Percentiles rank a stretch among this genome's conserved stretches.
phyloP scores from a whole-genome alignment of 345 rosid genomes.

The Populus tremula region DNA sequence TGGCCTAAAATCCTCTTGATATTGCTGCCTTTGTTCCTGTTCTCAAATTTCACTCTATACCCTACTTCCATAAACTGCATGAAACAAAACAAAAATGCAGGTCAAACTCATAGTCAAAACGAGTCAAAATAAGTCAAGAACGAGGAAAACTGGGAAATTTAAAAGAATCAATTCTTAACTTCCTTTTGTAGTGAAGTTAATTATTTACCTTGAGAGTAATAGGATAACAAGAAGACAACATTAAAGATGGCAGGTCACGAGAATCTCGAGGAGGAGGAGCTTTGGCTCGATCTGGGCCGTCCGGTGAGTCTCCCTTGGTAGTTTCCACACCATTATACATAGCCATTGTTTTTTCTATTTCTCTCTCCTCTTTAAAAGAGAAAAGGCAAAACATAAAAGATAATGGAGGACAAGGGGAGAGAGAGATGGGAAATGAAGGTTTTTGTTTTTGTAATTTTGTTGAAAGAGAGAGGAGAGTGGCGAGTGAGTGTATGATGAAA shows the following conservation, averaged over 20 bases:
- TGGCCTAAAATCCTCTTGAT: slow-evolving; percentile 36
- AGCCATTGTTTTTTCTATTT: slow-evolving; percentile 29
- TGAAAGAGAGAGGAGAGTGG: neutral
- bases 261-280: slow-evolving; percentile 38
- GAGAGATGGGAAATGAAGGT: neutral
- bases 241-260: slow-evolving; percentile 43
- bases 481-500: neutral
- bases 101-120: slow-evolving; percentile 33
- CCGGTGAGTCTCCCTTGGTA: slow-evolving; percentile 24
- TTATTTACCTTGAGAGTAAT: slow-evolving; percentile 70
- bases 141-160: too few species aligned
- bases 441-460: neutral
- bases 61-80: slow-evolving; percentile 73
- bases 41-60: slow-evolving; percentile 51
- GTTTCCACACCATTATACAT: slow-evolving; percentile 29
- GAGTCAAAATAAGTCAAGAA: neutral
- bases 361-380: neutral
- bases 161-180: neutral
- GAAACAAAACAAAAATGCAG: neutral
- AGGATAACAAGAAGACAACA: slow-evolving; percentile 59
- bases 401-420: too few species aligned
- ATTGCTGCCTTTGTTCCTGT: slow-evolving; percentile 21
- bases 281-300: slow-evolving; percentile 36
- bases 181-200: neutral
- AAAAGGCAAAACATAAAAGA: neutral